Conservation (phyloP, 1,284 basidiomycete genomes). For the Moesziomyces sp. region DNA sequence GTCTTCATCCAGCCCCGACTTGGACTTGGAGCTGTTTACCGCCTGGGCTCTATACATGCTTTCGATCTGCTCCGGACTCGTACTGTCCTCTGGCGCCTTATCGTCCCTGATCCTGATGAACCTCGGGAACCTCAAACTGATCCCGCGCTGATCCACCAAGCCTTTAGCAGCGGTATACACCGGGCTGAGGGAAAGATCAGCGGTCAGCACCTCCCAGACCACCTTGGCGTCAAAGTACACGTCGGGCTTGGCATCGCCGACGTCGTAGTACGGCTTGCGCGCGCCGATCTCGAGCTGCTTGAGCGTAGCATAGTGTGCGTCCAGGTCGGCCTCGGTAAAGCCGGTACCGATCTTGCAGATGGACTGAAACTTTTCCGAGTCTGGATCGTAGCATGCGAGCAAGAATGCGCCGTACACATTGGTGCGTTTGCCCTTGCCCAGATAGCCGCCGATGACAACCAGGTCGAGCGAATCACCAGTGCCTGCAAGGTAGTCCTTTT, state of each 20-base stretch:
- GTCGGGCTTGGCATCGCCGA: slow-evolving; percentile 71
- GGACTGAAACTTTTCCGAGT: slow-evolving; percentile 62
- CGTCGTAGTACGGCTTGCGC: slow-evolving; percentile 72
- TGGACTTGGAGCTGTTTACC: slow-evolving; percentile 73
- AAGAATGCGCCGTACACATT: slow-evolving; percentile 67
- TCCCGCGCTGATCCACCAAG: slow-evolving; percentile 70
- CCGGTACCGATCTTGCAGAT: slow-evolving; percentile 97
- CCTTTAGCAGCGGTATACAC: slow-evolving; percentile 98
- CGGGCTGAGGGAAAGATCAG: slow-evolving; percentile 94
- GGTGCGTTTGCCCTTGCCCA: slow-evolving; percentile 97
- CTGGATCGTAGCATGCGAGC: slow-evolving; percentile 64
- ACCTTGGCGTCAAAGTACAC: slow-evolving; percentile 69
- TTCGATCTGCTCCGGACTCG: slow-evolving; percentile 90
- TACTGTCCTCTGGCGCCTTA: slow-evolving; percentile 90
- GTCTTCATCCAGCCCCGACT: slow-evolving; percentile 76
- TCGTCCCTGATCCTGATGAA: slow-evolving; percentile 93
- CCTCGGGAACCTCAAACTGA: slow-evolving; percentile 94
- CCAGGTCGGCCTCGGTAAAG: slow-evolving; percentile 85
- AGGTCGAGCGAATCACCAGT: slow-evolving; percentile 97
- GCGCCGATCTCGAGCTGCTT: slow-evolving; percentile 80
- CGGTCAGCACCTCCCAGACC: slow-evolving; percentile 98
- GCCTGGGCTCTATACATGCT: slow-evolving; percentile 94
- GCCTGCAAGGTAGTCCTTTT: slow-evolving; percentile 76
- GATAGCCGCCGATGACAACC: slow-evolving; percentile 94
- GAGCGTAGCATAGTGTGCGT: slow-evolving; percentile 83